These are phyloP conservation scores for Phytophthora fragariaefolia DNA, from an alignment of 352 stramenopile genomes.

Conservation along the genomic window DNA sequence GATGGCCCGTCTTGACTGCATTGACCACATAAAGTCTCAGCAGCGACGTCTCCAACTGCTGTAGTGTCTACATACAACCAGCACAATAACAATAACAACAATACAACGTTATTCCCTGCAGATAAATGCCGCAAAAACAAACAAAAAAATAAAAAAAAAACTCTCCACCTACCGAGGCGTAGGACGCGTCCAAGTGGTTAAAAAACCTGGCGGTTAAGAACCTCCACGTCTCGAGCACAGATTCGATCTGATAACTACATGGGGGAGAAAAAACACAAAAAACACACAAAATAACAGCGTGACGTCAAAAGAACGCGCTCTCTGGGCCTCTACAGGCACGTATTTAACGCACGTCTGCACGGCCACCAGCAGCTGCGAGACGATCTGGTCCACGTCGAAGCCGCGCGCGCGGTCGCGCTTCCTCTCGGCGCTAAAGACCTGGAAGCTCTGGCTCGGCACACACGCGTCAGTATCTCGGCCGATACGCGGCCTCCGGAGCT, in stretches of 20 bases:
- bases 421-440: slow-evolving; percentile 74
- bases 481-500: neutral
- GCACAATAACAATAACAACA: slow-evolving; percentile 4
- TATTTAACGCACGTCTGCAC: slow-evolving; percentile 54
- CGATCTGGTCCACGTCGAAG: slow-evolving; percentile 84
- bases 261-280: no score
- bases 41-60: slow-evolving; percentile 70
- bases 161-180: slow-evolving; percentile 55
- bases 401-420: slow-evolving; percentile 74
- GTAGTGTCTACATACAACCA: slow-evolving; percentile 51
- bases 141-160: slow-evolving; percentile 11
- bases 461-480: slow-evolving; percentile 10
- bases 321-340: slow-evolving; percentile 9
- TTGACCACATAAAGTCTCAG: slow-evolving; percentile 82
- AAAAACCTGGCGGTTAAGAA: slow-evolving; percentile 86
- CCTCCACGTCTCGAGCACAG: slow-evolving; percentile 81
- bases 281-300: slow-evolving; percentile 6
- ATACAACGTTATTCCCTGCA: no score
- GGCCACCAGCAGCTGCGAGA: slow-evolving; percentile 64
- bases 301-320: slow-evolving; percentile 14
- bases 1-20: slow-evolving; percentile 69
- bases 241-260: slow-evolving; percentile 75
- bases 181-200: slow-evolving; percentile 78
- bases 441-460: slow-evolving; percentile 61
- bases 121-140: no score